A percentile compares a stretch with the other conserved stretches of the same genome.
phyloP scores from a whole-genome alignment of 2,329 filamentous ascomycete genomes.

The Scedosporium aurantiacum region DNA sequence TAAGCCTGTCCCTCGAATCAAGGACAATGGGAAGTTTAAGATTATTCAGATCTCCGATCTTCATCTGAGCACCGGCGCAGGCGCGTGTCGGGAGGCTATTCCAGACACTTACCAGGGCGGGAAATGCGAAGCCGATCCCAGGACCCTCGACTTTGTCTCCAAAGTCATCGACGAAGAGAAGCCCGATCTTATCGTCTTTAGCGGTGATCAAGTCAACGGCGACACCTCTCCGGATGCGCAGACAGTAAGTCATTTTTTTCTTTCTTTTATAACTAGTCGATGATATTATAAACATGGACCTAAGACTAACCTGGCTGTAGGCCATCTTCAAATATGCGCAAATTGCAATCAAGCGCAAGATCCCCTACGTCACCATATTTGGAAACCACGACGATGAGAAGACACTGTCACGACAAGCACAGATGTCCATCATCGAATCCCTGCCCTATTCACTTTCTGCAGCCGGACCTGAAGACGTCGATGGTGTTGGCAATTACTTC shows the following conservation, averaged over 20 bases:
- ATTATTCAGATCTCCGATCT: slow-evolving; percentile 94
- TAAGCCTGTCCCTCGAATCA: slow-evolving; percentile 65
- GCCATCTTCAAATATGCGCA: slow-evolving; percentile 90
- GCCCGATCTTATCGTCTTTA: slow-evolving; percentile 83
- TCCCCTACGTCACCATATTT: slow-evolving; percentile 89
- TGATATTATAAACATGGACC: not conserved
- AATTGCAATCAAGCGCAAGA: slow-evolving; percentile 72
- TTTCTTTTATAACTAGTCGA: not conserved
- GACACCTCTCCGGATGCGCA: slow-evolving; percentile 86
- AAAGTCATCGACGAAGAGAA: slow-evolving; percentile 83
- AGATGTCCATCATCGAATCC: slow-evolving; percentile 79
- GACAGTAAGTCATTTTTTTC: slow-evolving; percentile 40
- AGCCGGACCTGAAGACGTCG: slow-evolving; percentile 70
- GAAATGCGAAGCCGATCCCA: slow-evolving; percentile 80
- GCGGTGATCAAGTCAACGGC: slow-evolving; percentile 91
- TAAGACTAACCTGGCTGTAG: slow-evolving; percentile 22
- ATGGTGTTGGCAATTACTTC: slow-evolving; percentile 90
- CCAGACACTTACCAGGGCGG: slow-evolving; percentile 61
- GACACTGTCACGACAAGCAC: slow-evolving; percentile 60
- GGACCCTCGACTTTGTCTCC: slow-evolving; percentile 81
- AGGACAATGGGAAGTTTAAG: slow-evolving; percentile 88
- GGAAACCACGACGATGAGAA: slow-evolving; percentile 97
- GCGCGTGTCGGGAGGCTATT: slow-evolving; percentile 74
- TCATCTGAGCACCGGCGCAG: slow-evolving; percentile 83
- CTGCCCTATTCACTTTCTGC: slow-evolving; percentile 84